Evolutionary conservation across 2,329 filamentous ascomycete species (phyloP), one percentile per base, ranked within the genome.

Genomic region (Zymoseptoria pseudotritici): DNA sequence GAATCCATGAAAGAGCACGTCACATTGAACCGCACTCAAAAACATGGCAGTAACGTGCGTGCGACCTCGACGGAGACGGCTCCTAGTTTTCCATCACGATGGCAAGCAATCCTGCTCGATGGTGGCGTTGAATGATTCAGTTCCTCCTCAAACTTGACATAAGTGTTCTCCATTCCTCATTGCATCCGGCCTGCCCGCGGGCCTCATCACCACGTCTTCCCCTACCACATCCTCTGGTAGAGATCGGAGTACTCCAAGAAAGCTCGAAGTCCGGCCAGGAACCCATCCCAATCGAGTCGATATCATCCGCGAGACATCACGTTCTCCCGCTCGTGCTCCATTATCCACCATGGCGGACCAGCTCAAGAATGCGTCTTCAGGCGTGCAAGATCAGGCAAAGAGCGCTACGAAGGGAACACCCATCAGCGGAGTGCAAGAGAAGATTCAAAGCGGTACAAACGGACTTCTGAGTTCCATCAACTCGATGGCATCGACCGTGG

Each of bases 381-480:
- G 49, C 55, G 56, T 57, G 17, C 64, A 66, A 51, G 61, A 65
- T 52, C 60, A 67, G 53, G 61, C 61, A 26, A 57, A 63, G 17
- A 60, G 62, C 53, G 54, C 64, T n/a, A 59, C 66, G 10, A 65
- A 67, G 51, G 65, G 61, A 54, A 63, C 66, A 20, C 59, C 64
- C 2, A 21, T 60, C 9, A 58, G 58, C 46, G 59, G 67, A 4
- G 55, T 64, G 4, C 64, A 66, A 50, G 64, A 68, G 22, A 69
- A 68, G 53, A 63, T 70, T 6, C 63, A 71, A 53, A 59, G 61
- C 29, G 65, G 63, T 9, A 71, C 69, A 21, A 65, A 65, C 36
- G 66, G 66, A 20, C 60, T 72, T 20, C 60, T 73, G 2, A 62
- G 68, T 55, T 66, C 59, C n/a, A 61, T 73, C 9, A 66, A 72